Evolutionary conservation across 108 stramenopile species (phyloP).

Genomic region (Ochromonas danica): DNA sequence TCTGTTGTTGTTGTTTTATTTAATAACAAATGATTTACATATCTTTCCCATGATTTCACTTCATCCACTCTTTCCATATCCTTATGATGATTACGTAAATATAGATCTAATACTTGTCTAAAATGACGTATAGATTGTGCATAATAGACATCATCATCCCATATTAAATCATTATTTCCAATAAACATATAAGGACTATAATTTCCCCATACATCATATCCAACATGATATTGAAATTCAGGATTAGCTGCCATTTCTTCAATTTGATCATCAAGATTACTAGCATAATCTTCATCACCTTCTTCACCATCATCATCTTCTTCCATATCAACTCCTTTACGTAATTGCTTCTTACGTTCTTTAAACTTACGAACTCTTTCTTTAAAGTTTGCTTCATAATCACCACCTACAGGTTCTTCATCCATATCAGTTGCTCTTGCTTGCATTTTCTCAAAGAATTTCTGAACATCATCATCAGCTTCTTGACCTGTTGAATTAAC

Average conservation of each 20-base stretch:
- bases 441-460: not conserved
- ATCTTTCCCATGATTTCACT: not conserved
- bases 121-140: not conserved
- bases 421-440: not conserved
- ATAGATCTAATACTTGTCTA: not conserved
- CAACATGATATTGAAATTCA: slow-evolving; percentile 1
- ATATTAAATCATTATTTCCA: not conserved
- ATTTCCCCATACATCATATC: slow-evolving; percentile 12
- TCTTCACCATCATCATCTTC: too few species aligned
- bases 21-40: not conserved
- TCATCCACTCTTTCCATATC: not conserved
- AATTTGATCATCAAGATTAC: not conserved
- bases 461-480: not conserved
- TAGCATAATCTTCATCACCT: not conserved
- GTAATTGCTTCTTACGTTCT: too few species aligned
- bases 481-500: not conserved
- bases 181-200: not conserved
- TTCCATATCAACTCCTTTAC: too few species aligned
- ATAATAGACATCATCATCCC: slow-evolving; percentile 20
- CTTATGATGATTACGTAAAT: not conserved
- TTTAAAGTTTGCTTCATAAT: too few species aligned
- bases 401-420: not conserved
- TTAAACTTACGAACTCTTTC: too few species aligned
- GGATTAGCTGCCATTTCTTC: slow-evolving; percentile 39
- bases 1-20: not conserved